Evolutionary conservation across 2,329 filamentous ascomycete species (phyloP), one percentile per base, ranked within the genome.

Genomic region (Huntiella savannae): DNA sequence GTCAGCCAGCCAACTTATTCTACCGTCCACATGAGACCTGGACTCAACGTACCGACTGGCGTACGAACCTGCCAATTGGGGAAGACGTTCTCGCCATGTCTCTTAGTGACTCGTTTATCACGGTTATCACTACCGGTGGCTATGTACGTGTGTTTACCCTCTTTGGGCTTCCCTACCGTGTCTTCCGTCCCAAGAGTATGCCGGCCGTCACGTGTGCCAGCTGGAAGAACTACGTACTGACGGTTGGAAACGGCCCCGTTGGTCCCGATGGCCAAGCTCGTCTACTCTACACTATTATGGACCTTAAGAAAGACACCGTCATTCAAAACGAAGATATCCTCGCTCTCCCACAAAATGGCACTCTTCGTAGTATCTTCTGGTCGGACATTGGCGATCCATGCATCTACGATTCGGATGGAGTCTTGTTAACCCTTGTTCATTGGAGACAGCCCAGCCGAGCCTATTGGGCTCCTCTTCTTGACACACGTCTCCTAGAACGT

Each of bases 1-100:
- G 77, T 49, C 54, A 60, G 7, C 77, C 82, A 2, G 83, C 88
- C 3, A 79, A 77, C 32, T 75, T 98, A n/a, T 95, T 94, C 62
- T 98, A 96, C 61, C 76, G 91, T 5, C 91, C 92, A 0, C 91
- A 98, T 58, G 88, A 98, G 63, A 92, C 84, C 1, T 98, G 91
- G 91, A 95, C 87, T 2, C 73, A 83, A 43, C 73, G 91, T 44
- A 75, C 77, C 15, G 91, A 98, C 61, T 96, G 88, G 86, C 77
- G 84, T 43, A 94, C 82, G 0, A 70, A 81, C 52, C 63, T 98
- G n/a, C 91, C 91, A 0, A 71, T 73, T 32, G 85, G 85, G n/a
- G 91, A 98, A 62, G 72, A 79, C 8, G 75, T 95, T 2, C 78
- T 78, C 53, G 83, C 88, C 49, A 85, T 98, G 65, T 88, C 91